Evolutionary conservation across 768 basidiomycete species (phyloP).

Genomic region (Boletales sp.): DNA sequence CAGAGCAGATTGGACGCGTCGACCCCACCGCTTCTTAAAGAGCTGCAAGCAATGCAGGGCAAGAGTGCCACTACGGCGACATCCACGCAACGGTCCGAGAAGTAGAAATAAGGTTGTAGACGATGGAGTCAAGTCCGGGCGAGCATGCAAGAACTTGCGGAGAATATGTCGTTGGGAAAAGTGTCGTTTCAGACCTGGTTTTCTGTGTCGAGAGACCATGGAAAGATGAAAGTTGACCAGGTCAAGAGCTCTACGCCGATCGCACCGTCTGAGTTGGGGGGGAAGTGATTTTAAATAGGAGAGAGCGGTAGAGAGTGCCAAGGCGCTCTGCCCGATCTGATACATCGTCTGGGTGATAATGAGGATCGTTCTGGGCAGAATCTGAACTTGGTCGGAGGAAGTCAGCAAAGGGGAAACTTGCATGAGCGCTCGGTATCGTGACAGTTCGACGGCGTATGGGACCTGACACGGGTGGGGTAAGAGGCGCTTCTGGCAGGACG

Average conservation of each 20-base stretch:
- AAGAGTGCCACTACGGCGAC: slow-evolving; percentile 51
- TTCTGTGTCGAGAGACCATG: slow-evolving; percentile 31
- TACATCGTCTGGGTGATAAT: slow-evolving; percentile 48
- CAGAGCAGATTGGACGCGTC: slow-evolving; percentile 47
- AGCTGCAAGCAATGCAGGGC: slow-evolving; percentile 42
- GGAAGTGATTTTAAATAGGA: slow-evolving; percentile 52
- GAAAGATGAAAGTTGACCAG: slow-evolving; percentile 48
- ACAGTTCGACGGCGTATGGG: slow-evolving; percentile 9
- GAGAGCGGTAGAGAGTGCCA: slow-evolving; percentile 44
- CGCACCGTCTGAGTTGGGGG: slow-evolving; percentile 31
- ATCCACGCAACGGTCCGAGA: slow-evolving; percentile 47
- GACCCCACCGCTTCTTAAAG: slow-evolving; percentile 57
- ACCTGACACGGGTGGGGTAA: slow-evolving; percentile 12
- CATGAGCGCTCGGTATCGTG: slow-evolving; percentile 40
- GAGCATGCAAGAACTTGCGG: slow-evolving; percentile 40
- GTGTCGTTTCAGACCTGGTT: slow-evolving; percentile 41
- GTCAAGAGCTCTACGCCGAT: slow-evolving; percentile 39
- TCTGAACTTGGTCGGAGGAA: slow-evolving; percentile 29
- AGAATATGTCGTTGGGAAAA: slow-evolving; percentile 44
- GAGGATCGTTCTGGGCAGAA: slow-evolving; percentile 42
- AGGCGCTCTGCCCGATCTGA: slow-evolving; percentile 32
- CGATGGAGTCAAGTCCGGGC: slow-evolving; percentile 52
- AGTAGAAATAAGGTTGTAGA: slow-evolving; percentile 58
- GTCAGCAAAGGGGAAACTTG: slow-evolving; percentile 37
- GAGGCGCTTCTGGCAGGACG: slow-evolving; percentile 9